Percentiles rank a stretch among this genome's conserved stretches.
These are phyloP conservation scores for Candida sp. DNA, from an alignment of 1,139 yeast species.

Conservation along the genomic window DNA sequence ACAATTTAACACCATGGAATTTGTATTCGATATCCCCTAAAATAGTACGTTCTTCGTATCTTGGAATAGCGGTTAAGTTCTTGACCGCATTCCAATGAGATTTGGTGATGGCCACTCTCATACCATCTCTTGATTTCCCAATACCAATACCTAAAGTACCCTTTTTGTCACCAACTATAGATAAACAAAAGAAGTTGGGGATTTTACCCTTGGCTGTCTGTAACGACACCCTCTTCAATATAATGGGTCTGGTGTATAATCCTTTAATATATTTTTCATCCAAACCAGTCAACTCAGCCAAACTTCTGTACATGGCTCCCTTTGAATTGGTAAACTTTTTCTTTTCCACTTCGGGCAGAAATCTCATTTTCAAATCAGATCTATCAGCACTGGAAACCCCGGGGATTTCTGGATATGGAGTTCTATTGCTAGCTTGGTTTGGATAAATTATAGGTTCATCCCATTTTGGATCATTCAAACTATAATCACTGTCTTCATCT, in stretches of 20 bases:
- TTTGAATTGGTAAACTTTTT: constrained; percentile 14
- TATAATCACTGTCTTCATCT: constrained; percentile 23
- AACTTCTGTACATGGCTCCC: constrained; percentile 47
- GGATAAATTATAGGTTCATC: constrained; percentile 46
- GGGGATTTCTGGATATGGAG: constrained; percentile 45
- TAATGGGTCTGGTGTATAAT: constrained; percentile 64
- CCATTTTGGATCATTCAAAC: constrained; percentile 42
- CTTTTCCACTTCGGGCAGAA: constrained; percentile 18
- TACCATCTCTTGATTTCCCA: constrained; percentile 83
- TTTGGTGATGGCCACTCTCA: constrained; percentile 72
- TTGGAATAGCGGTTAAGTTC: constrained; percentile 76
- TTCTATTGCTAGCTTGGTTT: constrained; percentile 34
- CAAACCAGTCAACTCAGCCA: constrained; percentile 73
- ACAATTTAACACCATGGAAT: constrained; percentile 82
- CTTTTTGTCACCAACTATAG: constrained; percentile 88
- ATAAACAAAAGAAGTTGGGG: constrained; percentile 77
- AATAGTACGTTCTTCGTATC: constrained; percentile 90
- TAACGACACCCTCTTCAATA: constrained; percentile 81
- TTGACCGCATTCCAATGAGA: constrained; percentile 96
- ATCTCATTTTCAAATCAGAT: constrained; percentile 36
- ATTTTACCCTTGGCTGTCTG: constrained; percentile 96
- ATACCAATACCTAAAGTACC: constrained; percentile 97
- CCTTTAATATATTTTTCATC: constrained; percentile 61
- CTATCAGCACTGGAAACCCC: constrained; percentile 40
- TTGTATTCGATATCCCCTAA: constrained; percentile 81